phyloP scores from a whole-genome alignment of 306 rosid genomes.

The Trifolium pratense region DNA sequence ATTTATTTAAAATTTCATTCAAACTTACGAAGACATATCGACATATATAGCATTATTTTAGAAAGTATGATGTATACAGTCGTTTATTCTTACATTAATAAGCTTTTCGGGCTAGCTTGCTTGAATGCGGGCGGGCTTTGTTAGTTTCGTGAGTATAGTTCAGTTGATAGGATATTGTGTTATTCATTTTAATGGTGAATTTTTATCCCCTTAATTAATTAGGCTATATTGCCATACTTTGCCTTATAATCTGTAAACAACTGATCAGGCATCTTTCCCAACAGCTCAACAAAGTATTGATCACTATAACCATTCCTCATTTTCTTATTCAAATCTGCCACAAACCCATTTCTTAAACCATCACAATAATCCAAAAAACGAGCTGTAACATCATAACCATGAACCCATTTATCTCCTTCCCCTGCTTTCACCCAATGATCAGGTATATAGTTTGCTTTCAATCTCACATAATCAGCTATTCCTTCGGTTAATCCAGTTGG shows the following conservation, averaged over 20 bases:
- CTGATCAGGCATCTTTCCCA: constrained; percentile 54
- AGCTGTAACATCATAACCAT: constrained; percentile 60
- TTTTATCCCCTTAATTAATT: neutral
- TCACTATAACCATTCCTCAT: constrained; percentile 49
- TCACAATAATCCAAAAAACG: constrained; percentile 60
- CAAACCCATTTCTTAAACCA: constrained; percentile 48
- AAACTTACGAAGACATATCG: neutral
- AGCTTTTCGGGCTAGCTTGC: too few species aligned
- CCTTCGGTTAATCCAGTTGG: constrained; percentile 54
- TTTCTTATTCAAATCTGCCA: constrained; percentile 51
- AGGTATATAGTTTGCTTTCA: constrained; percentile 51
- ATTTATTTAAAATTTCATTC: neutral
- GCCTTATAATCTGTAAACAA: constrained; percentile 67
- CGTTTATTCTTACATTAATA: constrained; percentile 12
- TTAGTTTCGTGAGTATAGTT: too few species aligned
- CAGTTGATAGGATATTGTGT: too few species aligned
- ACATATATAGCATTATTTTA: too few species aligned
- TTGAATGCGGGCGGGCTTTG: too few species aligned
- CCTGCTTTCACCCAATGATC: constrained; percentile 45
- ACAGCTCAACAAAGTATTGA: constrained; percentile 44
- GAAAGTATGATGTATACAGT: too few species aligned
- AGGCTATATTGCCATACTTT: constrained; percentile 42
- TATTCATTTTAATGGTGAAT: too few species aligned
- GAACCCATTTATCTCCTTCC: constrained; percentile 51
- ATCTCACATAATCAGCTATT: constrained; percentile 60